A percentile compares a stretch with the other conserved stretches of the same genome.
Conservation (phyloP, 371 early-diverging fungal genomes). For the Basidiobolus heterosporus region DNA sequence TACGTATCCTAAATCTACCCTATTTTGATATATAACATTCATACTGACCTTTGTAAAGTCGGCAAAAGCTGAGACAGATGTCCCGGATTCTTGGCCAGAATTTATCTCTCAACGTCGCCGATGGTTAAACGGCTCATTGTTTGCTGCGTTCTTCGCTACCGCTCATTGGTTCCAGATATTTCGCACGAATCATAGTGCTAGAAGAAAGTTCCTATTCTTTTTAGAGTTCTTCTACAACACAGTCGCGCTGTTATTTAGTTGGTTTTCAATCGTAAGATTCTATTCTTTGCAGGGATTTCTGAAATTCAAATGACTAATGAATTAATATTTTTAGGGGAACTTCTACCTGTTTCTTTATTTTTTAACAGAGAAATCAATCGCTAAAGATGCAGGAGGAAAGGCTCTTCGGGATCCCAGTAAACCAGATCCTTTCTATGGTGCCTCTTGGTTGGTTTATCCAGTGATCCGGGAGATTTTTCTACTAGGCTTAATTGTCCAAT, state of each 20-base stretch:
- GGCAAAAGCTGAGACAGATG: slow-evolving; percentile 57
- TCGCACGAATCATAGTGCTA: slow-evolving; percentile 39
- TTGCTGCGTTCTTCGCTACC: slow-evolving; percentile 52
- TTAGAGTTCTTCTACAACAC: slow-evolving; percentile 57
- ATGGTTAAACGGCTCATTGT: slow-evolving; percentile 59
- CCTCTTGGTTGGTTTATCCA: slow-evolving; percentile 17
- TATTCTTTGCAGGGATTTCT: slow-evolving; percentile 2
- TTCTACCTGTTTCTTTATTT: slow-evolving; percentile 31
- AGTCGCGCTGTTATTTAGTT: slow-evolving; percentile 53
- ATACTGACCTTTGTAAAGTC: slow-evolving; percentile 7
- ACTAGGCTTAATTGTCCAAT: slow-evolving; percentile 39
- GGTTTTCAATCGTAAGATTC: slow-evolving; percentile 59
- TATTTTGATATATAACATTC: too few relatives aligned
- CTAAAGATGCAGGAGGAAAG: too few relatives aligned
- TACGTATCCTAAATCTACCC: not conserved
- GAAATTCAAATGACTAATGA: not conserved
- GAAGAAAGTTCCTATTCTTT: slow-evolving; percentile 40
- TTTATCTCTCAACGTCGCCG: slow-evolving; percentile 52
- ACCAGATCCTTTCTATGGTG: slow-evolving; percentile 23
- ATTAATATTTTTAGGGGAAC: slow-evolving; percentile 27
- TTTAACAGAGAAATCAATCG: too few relatives aligned
- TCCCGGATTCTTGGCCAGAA: slow-evolving; percentile 44
- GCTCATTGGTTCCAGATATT: slow-evolving; percentile 64
- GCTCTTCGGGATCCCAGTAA: too few relatives aligned
- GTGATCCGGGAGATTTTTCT: slow-evolving; percentile 36